Conservation (phyloP, 176 grass and related monocot genomes). For the Triticum monococcum region DNA sequence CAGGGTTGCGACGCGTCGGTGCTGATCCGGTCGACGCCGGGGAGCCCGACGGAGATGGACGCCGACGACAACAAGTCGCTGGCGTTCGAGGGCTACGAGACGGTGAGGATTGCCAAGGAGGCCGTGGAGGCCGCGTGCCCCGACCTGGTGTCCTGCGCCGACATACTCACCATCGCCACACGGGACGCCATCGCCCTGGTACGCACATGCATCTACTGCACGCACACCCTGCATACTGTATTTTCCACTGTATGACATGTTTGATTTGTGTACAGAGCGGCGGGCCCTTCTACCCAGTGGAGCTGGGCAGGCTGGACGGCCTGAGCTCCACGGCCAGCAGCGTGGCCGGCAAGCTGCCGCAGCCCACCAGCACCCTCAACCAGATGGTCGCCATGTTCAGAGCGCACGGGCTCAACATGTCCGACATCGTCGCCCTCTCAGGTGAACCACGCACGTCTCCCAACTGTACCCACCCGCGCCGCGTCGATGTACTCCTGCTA, state of each 20-base stretch:
- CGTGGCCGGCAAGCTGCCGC: slow-evolving; percentile 54
- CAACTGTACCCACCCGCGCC: background rate
- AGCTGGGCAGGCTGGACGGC: slow-evolving; percentile 81
- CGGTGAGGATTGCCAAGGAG: slow-evolving; percentile 63
- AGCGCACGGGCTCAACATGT: slow-evolving; percentile 45
- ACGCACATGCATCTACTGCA: background rate
- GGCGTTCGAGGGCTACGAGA: slow-evolving; percentile 67
- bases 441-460: slow-evolving; percentile 7
- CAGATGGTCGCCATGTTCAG: slow-evolving; percentile 51
- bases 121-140: slow-evolving; percentile 70
- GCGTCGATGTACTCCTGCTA: background rate
- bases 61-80: slow-evolving; percentile 57
- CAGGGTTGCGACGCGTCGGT: slow-evolving; percentile 87
- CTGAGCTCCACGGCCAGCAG: slow-evolving; percentile 46
- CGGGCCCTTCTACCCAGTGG: slow-evolving; percentile 62
- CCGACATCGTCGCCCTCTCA: slow-evolving; percentile 73
- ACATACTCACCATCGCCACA: slow-evolving; percentile 73
- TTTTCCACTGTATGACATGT: background rate
- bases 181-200: slow-evolving; percentile 65
- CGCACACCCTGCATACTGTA: too few species aligned
- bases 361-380: slow-evolving; percentile 32
- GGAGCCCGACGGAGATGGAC: slow-evolving; percentile 73
- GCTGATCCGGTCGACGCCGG: slow-evolving; percentile 59
- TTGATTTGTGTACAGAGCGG: slow-evolving; percentile 34
- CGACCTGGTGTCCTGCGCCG: slow-evolving; percentile 72